Conservation (phyloP, 805 yeast species). For the Barnettozyma salicaria region DNA sequence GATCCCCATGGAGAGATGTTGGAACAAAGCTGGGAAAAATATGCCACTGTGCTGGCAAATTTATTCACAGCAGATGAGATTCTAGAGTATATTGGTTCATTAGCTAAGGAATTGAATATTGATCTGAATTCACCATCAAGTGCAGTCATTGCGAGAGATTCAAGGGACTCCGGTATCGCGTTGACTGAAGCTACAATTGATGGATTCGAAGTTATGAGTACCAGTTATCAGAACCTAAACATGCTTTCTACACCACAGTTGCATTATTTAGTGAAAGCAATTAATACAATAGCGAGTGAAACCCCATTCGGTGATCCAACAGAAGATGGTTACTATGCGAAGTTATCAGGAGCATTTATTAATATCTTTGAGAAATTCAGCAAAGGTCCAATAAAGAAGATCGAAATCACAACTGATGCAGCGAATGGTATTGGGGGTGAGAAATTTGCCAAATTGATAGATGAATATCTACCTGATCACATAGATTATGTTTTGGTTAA, state of each 20-base stretch:
- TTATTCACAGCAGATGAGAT: conserved; percentile 43
- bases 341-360: conserved; percentile 50
- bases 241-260: conserved; percentile 89
- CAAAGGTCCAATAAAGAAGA: conserved; percentile 20
- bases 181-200: conserved; percentile 53
- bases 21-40: conserved; percentile 72
- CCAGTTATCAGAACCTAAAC: conserved; percentile 50
- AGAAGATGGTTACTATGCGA: conserved; percentile 64
- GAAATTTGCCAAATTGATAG: conserved; percentile 47
- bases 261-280: conserved; percentile 74
- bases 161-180: conserved; percentile 76
- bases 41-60: conserved; percentile 80
- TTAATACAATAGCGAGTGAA: conserved; percentile 46
- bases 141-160: conserved; percentile 76
- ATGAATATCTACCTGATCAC: conserved; percentile 33
- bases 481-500: conserved; percentile 49
- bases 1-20: conserved; percentile 94
- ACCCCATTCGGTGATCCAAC: conserved; percentile 51
- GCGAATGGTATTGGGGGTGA: conserved; percentile 98
- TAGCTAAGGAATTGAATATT: conserved; percentile 40
- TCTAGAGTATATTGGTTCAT: conserved; percentile 28
- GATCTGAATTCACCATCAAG: conserved; percentile 37
- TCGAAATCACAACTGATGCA: conserved; percentile 67
- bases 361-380: conserved; percentile 32
- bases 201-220: conserved; percentile 49